Evolutionary conservation across 176 grass and related monocot genomes (phyloP).

Genomic region (Olyra latifolia): DNA sequence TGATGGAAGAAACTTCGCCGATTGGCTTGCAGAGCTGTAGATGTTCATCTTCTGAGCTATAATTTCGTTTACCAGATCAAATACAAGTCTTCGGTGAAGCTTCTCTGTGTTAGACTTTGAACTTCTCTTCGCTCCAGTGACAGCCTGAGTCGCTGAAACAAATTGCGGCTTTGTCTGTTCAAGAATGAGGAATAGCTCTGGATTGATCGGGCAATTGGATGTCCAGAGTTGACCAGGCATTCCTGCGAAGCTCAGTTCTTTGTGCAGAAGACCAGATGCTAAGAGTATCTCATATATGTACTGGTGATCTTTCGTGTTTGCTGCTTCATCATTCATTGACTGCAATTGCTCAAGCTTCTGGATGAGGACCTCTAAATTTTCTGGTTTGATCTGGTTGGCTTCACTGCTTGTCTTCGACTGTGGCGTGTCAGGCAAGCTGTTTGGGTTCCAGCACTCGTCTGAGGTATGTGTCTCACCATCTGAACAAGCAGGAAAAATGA

Average conservation of each 20-base stretch:
- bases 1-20: conserved; percentile 32
- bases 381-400: conserved; percentile 67
- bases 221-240: conserved; percentile 43
- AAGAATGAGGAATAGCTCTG: conserved; percentile 81
- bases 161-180: conserved; percentile 65
- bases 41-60: conserved; percentile 61
- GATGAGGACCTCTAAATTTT: conserved; percentile 66
- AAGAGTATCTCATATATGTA: conserved; percentile 90
- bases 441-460: conserved; percentile 70
- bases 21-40: neutral
- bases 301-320: conserved; percentile 60
- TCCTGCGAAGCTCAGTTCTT: conserved; percentile 44
- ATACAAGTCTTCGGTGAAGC: conserved; percentile 66
- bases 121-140: conserved; percentile 23
- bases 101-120: conserved; percentile 41
- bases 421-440: conserved; percentile 64
- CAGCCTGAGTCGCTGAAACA: conserved; percentile 17
- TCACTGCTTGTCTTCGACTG: conserved; percentile 59
- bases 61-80: conserved; percentile 80
- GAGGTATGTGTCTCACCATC: conserved; percentile 76
- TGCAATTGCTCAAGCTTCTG: conserved; percentile 71
- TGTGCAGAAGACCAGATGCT: conserved; percentile 66
- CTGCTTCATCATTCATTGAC: conserved; percentile 56
- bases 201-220: conserved; percentile 61
- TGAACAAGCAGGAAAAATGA: conserved; percentile 40